Base-by-base conservation (phyloP, 495 filamentous ascomycete genomes). In the Pseudevernia furfuracea region DNA sequence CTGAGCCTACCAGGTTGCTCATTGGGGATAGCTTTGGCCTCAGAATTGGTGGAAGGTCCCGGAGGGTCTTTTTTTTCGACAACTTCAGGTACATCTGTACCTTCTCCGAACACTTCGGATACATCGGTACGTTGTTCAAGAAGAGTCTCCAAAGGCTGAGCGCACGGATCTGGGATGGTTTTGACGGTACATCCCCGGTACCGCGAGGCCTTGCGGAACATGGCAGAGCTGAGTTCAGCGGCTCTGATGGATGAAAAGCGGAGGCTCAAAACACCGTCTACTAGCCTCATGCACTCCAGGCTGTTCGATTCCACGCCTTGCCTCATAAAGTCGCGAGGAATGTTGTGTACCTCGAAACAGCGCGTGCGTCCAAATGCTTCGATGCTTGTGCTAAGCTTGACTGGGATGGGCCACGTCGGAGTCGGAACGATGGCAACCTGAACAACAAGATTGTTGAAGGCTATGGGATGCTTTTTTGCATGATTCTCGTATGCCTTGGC, bases 351-450 rank as follows among this genome's bases (percentile, higher is more conserved):
- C 10, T 63, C 58, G 1, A 71, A 61, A 39, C 69, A 71, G 0
- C 69, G 67, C 1, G 64, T 71, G 52, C 61, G 55, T 25, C 44
- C 21, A 36, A 36, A 36, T 3, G 46, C 36, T 32, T 55, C 17
- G 44, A 70, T 46, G 2, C 28, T 23, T 10, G 56, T 32, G 0
- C 30, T 19, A 4, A 69, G 39, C 0, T 37, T n/a, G 0, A 32
- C 2, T 4, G 39, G 2, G 4, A 67, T 65, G 4, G 69, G 69
- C 58, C 59, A 69, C 14, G 69, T 71, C 5, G 69, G 69, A 1
- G 67, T 67, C 0, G 60, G 43, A 4, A 71, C 15, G 0, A 67
- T 32, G 1, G 8, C 19, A 0, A 69, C 62, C 1, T 58, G n/a
- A 0, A 36, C 59, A 15, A 9, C 3, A 14, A 17, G 0, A 34